phyloP scores from a whole-genome alignment of 1,284 basidiomycete species.

The Coriolopsis trogii region DNA sequence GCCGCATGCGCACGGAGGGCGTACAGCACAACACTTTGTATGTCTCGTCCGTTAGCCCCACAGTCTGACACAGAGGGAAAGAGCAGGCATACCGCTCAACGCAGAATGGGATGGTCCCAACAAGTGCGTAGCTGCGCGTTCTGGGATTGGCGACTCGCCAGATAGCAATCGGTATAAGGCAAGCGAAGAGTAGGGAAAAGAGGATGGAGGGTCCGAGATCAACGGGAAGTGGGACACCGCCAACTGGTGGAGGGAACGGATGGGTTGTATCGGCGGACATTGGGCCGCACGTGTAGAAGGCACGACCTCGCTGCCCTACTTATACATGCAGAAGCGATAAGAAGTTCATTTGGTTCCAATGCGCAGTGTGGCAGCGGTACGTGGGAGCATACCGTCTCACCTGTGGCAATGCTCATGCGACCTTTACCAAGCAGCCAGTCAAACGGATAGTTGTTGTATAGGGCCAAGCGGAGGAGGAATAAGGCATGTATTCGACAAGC shows the following conservation, averaged over 20 bases:
- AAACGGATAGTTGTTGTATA: no score
- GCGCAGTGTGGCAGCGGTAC: no score
- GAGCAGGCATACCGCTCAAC: conserved; percentile 25
- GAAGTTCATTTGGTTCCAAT: no score
- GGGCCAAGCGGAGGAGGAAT: no score
- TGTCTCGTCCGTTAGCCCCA: neutral
- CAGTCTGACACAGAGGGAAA: neutral
- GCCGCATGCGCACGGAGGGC: conserved; percentile 35
- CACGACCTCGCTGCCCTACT: neutral
- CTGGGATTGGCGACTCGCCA: conserved; percentile 14
- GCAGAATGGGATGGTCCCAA: conserved; percentile 18
- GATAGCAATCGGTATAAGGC: conserved; percentile 15
- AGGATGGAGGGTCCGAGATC: conserved; percentile 10
- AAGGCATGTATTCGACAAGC: no score
- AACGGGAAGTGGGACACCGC: conserved; percentile 4
- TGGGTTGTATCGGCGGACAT: conserved; percentile 2
- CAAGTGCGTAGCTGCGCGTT: conserved; percentile 17
- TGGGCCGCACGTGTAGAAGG: neutral
- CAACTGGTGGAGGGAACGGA: conserved; percentile 7
- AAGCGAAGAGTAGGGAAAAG: conserved; percentile 18
- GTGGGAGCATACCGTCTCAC: no score
- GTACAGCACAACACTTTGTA: conserved; percentile 27
- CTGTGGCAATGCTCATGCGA: no score
- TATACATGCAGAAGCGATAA: neutral
- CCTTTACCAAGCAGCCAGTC: no score